A percentile compares a stretch with the other conserved stretches of the same genome.
Conservation (phyloP, 768 basidiomycete genomes). For the Suillus weaverae region DNA sequence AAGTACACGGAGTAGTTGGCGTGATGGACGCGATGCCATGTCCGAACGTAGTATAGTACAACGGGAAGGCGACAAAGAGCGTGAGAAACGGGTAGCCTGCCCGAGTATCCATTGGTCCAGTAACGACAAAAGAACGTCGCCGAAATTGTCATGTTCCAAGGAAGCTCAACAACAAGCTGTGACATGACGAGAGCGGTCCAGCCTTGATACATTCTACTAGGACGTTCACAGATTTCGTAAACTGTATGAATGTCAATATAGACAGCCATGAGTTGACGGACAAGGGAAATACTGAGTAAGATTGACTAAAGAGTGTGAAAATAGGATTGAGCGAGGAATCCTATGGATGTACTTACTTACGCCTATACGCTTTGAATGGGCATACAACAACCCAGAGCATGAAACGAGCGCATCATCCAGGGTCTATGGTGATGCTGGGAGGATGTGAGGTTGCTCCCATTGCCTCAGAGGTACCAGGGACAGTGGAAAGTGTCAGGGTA, state of each 20-base stretch:
- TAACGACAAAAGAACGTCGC: conserved; percentile 69
- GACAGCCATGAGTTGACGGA: conserved; percentile 62
- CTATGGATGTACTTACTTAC: conserved; percentile 19
- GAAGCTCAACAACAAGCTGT: conserved; percentile 55
- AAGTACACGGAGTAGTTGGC: conserved; percentile 55
- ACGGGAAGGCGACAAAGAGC: conserved; percentile 51
- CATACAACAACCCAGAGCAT: too few relatives aligned
- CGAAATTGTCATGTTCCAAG: conserved; percentile 61
- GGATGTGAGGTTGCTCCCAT: too few relatives aligned
- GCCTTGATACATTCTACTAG: conserved; percentile 63
- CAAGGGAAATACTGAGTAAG: conserved; percentile 49
- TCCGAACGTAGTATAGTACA: conserved; percentile 62
- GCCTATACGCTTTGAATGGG: too few relatives aligned
- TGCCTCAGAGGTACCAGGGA: too few relatives aligned
- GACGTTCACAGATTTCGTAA: conserved; percentile 66
- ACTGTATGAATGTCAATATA: conserved; percentile 57
- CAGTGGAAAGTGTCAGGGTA: too few relatives aligned
- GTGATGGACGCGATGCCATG: conserved; percentile 62
- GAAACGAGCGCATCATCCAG: too few relatives aligned
- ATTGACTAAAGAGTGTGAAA: conserved; percentile 39
- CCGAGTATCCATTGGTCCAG: conserved; percentile 65
- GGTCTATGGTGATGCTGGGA: too few relatives aligned
- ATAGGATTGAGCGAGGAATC: conserved; percentile 1
- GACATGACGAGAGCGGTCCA: conserved; percentile 60
- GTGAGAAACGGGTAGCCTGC: conserved; percentile 60